phyloP scores from a whole-genome alignment of 2,329 filamentous ascomycete genomes.

The Exophiala viscosa region DNA sequence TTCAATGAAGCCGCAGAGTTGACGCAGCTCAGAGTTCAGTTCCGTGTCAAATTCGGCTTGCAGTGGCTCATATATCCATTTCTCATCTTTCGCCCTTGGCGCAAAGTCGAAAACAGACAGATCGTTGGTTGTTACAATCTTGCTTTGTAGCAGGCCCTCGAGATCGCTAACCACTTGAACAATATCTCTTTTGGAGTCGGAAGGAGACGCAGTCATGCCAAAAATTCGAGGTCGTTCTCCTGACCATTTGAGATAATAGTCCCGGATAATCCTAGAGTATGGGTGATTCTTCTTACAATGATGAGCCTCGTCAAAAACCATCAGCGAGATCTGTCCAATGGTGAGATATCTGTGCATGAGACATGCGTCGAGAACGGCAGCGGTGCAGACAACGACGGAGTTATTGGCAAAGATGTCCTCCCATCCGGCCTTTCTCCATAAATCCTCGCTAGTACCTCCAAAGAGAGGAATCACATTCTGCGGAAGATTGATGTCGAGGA shows the following conservation, averaged over 20 bases:
- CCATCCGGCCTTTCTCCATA: conserved; percentile 60
- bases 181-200: conserved; percentile 76
- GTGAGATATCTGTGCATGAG: conserved; percentile 73
- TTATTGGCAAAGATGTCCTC: conserved; percentile 56
- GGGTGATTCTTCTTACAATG: conserved; percentile 92
- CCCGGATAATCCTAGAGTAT: conserved; percentile 83
- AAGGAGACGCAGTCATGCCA: conserved; percentile 94
- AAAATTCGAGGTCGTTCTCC: conserved; percentile 68
- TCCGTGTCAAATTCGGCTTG: conserved; percentile 57
- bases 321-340: conserved; percentile 79
- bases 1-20: conserved; percentile 50
- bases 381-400: conserved; percentile 89
- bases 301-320: conserved; percentile 95
- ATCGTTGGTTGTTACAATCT: conserved; percentile 74
- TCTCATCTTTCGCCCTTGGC: conserved; percentile 57
- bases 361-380: conserved; percentile 76
- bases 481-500: conserved; percentile 76
- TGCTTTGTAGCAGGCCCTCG: conserved; percentile 71
- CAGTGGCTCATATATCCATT: conserved; percentile 55
- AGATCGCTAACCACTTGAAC: conserved; percentile 64
- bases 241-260: conserved; percentile 64
- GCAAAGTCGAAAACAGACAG: conserved; percentile 57
- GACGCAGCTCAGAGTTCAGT: conserved; percentile 58
- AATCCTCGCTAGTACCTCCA: conserved; percentile 62
- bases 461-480: conserved; percentile 70